Conservation (phyloP, 495 filamentous ascomycete genomes). For the Aspergillus kassunensis region DNA sequence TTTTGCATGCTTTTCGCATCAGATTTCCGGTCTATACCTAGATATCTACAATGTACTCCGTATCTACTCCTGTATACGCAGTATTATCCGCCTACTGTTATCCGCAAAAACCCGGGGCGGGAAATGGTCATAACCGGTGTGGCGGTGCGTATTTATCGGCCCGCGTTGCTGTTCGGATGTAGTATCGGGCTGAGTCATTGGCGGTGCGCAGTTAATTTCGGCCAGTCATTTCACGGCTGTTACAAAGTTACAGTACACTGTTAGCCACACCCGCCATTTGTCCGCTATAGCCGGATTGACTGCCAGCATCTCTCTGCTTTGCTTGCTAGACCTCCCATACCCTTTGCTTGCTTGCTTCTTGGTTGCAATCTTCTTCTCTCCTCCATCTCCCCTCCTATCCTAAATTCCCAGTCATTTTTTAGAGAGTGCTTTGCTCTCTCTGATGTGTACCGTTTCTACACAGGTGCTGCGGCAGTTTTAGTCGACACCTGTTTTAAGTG, state of each 20-base stretch:
- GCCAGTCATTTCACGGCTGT: not conserved
- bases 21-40: not conserved
- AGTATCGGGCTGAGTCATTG: slow-evolving; percentile 15
- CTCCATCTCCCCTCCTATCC: slow-evolving; percentile 12
- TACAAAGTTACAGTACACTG: not conserved
- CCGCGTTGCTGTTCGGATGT: slow-evolving; percentile 3
- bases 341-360: slow-evolving; percentile 5
- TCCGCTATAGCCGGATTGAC: slow-evolving; percentile 25
- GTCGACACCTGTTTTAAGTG: slow-evolving; percentile 41
- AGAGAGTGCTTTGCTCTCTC: slow-evolving; percentile 38
- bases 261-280: slow-evolving; percentile 12
- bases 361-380: slow-evolving; percentile 7
- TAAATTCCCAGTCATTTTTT: slow-evolving; percentile 4
- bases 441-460: slow-evolving; percentile 42
- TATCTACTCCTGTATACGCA: not conserved
- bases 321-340: slow-evolving; percentile 1
- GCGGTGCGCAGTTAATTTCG: not conserved
- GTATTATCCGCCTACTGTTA: too few species aligned
- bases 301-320: slow-evolving; percentile 14
- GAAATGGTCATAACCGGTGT: slow-evolving; percentile 24
- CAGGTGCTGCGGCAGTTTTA: slow-evolving; percentile 47
- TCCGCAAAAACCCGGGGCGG: slow-evolving; percentile 25
- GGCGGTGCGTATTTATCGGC: slow-evolving; percentile 19
- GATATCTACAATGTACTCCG: not conserved
- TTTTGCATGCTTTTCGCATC: not conserved